Evolutionary conservation across 192 early-diverging fungal species (phyloP).

Genomic region (Coemansia sp.): DNA sequence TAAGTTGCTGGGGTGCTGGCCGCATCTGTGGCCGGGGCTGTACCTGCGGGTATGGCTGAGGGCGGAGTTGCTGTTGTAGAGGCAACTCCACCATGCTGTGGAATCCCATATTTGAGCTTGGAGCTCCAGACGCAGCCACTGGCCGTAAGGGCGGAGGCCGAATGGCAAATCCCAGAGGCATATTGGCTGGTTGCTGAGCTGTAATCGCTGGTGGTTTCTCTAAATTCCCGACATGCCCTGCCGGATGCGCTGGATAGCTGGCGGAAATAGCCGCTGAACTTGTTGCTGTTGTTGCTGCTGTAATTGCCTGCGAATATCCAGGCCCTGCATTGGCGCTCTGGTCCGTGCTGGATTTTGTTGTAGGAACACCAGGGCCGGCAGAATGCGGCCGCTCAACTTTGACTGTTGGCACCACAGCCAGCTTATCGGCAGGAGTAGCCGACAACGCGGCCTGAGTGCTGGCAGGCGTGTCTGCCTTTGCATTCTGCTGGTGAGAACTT

Average conservation of each 20-base stretch:
- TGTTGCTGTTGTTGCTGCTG: background rate
- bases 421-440: slow-evolving; percentile 2
- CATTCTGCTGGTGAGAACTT: background rate
- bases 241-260: too few relatives aligned
- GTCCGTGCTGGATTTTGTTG: background rate
- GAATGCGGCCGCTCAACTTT: slow-evolving; percentile 31
- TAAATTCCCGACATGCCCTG: too few relatives aligned
- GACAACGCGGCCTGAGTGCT: background rate
- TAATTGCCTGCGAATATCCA: background rate
- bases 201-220: background rate
- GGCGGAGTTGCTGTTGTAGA: slow-evolving; percentile 5
- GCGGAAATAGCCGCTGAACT: background rate
- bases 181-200: background rate
- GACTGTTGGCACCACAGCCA: background rate
- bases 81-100: slow-evolving; percentile 1
- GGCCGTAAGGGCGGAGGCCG: background rate
- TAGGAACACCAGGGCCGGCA: slow-evolving; percentile 15
- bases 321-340: background rate
- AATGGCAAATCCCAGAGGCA: background rate
- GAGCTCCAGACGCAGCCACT: background rate
- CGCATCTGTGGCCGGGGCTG: slow-evolving; percentile 9
- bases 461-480: background rate
- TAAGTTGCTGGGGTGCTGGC: too few relatives aligned
- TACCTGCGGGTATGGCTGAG: background rate
- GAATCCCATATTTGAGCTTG: slow-evolving; percentile 5